Evolutionary conservation across 306 rosid species (phyloP), one percentile per base, ranked within the genome.

Genomic region (Begonia masoniana): DNA sequence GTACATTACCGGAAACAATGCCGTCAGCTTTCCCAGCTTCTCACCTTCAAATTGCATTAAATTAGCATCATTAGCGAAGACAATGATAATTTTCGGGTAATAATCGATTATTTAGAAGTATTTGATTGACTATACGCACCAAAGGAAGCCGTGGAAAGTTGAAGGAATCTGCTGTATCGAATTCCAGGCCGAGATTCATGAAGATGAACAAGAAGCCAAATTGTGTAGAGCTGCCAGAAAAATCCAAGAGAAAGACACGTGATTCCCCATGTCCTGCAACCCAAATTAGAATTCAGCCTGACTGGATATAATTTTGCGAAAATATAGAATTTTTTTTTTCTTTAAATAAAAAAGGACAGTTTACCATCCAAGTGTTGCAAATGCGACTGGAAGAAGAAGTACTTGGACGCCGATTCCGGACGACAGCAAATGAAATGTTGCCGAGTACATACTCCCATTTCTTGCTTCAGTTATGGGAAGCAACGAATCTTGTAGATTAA

Each of bases 361-460:
- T 21, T 14, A 86, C 95, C 82, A 80, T 43, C 82, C 76, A 35
- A 86, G 93, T 41, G 10, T 21, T 10, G 73, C 60, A 66, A 86
- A 76, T 31, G 95, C 87, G 1, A 77, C 60, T 4, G 93, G 95
- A 68, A 86, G 83, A 62, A 80, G 64, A 45, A 80, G 85, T 39
- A 93, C 85, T 46, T 78, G 95, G 52, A 76, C 58, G n/a, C 93
- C 88, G 47, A 86, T 75, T 13, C 95, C 95, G 0, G 93, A 86
- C 26, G 62, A 51, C 10, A 86, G 79, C 0, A 78, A 43, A 16
- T 86, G 95, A 69, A 79, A 82, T 1, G 95, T 79, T n/a, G 88
- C 81, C 55, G 77, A 82, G 58, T 63, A 82, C 0, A 82, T 76
- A 47, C 78, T 82, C 31, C 93, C 95, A 0, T 68, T 70, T 15